Conservation (phyloP, 371 early-diverging fungal species). For the Sporodiniella umbellata region DNA sequence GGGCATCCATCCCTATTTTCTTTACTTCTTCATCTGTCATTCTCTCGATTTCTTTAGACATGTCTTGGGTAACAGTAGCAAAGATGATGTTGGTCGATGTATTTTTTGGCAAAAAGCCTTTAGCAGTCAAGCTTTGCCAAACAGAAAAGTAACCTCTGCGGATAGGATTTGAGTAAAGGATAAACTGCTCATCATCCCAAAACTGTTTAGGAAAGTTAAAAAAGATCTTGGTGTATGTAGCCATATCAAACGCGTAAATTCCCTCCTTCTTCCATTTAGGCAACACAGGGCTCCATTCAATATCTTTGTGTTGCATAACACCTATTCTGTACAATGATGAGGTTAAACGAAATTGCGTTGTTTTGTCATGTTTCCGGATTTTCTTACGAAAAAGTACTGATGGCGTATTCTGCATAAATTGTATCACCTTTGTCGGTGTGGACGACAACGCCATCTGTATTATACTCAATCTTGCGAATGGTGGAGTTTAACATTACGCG, state of each 20-base stretch:
- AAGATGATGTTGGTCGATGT: slow-evolving; percentile 26
- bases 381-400: slow-evolving; percentile 49
- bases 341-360: too few species aligned
- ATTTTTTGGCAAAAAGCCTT: slow-evolving; percentile 23
- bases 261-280: slow-evolving; percentile 50
- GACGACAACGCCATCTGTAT: slow-evolving; percentile 26
- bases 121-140: slow-evolving; percentile 47
- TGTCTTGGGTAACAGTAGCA: slow-evolving; percentile 39
- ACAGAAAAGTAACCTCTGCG: slow-evolving; percentile 37
- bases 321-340: slow-evolving; percentile 25
- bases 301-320: slow-evolving; percentile 36
- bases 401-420: slow-evolving; percentile 39
- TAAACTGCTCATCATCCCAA: slow-evolving; percentile 50
- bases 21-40: slow-evolving; percentile 23
- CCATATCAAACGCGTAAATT: slow-evolving; percentile 41
- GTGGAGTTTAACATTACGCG: slow-evolving; percentile 33
- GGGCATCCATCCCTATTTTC: slow-evolving; percentile 25
- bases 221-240: slow-evolving; percentile 49
- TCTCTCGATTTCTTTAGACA: slow-evolving; percentile 37
- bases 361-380: background rate
- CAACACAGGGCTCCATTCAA: slow-evolving; percentile 33
- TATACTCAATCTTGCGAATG: slow-evolving; percentile 31
- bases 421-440: slow-evolving; percentile 23
- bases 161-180: slow-evolving; percentile 36
- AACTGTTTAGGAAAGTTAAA: slow-evolving; percentile 34